Percentiles rank a stretch among this genome's conserved stretches.
These are phyloP conservation scores for Sporothrix humicola DNA, from an alignment of 2,329 filamentous ascomycete species.

Conservation along the genomic window DNA sequence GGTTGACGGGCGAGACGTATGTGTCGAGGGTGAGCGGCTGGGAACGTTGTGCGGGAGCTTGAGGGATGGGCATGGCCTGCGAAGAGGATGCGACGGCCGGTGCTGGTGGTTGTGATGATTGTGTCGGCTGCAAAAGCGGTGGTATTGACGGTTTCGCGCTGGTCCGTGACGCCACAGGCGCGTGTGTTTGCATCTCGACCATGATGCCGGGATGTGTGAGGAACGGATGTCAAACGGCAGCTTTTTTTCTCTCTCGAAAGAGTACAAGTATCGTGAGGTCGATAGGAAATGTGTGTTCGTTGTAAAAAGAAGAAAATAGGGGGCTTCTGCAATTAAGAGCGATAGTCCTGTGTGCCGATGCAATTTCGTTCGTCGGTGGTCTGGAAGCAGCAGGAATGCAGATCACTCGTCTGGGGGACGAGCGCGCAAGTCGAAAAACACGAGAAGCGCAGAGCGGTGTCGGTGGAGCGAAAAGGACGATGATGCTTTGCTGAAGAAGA, in stretches of 20 bases:
- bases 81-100: slow-evolving; percentile 6
- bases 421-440: slow-evolving; percentile 1
- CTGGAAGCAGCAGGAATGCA: slow-evolving; percentile 26
- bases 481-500: slow-evolving; percentile 4
- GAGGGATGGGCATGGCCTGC: slow-evolving; percentile 33
- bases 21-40: slow-evolving; percentile 63
- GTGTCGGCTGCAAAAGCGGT: background rate
- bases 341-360: background rate
- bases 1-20: slow-evolving; percentile 80
- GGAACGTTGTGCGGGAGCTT: slow-evolving; percentile 42
- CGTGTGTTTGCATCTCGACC: slow-evolving; percentile 41
- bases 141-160: slow-evolving; percentile 32
- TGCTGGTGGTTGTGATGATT: background rate
- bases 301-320: background rate
- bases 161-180: slow-evolving; percentile 37
- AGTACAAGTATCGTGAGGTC: background rate
- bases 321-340: background rate
- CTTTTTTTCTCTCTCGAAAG: background rate
- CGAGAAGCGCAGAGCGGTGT: background rate
- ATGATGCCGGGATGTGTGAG: slow-evolving; percentile 34
- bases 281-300: no score
- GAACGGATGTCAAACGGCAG: background rate
- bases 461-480: background rate
- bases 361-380: background rate
- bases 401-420: slow-evolving; percentile 9